Evolutionary conservation across 768 basidiomycete genomes (phyloP), one percentile per base, ranked within the genome.

Genomic region (Lactifluus hygrophoroides): DNA sequence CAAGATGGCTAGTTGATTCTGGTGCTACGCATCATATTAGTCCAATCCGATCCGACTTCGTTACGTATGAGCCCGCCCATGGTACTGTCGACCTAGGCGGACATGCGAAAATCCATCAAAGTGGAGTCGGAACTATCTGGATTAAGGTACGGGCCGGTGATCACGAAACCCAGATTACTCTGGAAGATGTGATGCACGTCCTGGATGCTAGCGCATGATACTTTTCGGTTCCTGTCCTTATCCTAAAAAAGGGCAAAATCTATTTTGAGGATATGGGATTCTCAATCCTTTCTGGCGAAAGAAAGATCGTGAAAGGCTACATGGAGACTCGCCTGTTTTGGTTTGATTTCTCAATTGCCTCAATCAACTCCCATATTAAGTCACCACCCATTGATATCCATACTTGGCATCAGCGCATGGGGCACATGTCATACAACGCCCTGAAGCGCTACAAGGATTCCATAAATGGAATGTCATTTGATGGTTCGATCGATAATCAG

Each of bases 11-110:
- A 13, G 14, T 35, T 32, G 34, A 50, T 16, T 21, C 19, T 11
- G 13, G 51, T 0, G 25, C 50, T 0, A 51, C 35, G 1, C 50
- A 51, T 7, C 50, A 51, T 6, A 51, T 51, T 3, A 38, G 16
- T n/a, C 50, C 50, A 0, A 3, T 10, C 4, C 23, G 16, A 4
- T 40, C 37, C 0, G 38, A 40, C 10, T 51, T 51, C 25, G 25
- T 14, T 0, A 3, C 5, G 1, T 51, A 14, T 3, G 1, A 14
- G 2, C 35, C 23, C 1, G 11, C 25, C 17, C 0, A 0, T 0
- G 50, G 51, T 0, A 1, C n/a, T 11, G 23, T 52, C 3, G 7
- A 40, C 40, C 51, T 52, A 0, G 25, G 51, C 1, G 51, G 28
- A 3, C 25, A 21, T 4, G 25, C 51, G 0, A 19, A 21, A 1